These are phyloP conservation scores for Taphrina betulina DNA, from an alignment of 1,139 yeast species.

Conservation along the genomic window DNA sequence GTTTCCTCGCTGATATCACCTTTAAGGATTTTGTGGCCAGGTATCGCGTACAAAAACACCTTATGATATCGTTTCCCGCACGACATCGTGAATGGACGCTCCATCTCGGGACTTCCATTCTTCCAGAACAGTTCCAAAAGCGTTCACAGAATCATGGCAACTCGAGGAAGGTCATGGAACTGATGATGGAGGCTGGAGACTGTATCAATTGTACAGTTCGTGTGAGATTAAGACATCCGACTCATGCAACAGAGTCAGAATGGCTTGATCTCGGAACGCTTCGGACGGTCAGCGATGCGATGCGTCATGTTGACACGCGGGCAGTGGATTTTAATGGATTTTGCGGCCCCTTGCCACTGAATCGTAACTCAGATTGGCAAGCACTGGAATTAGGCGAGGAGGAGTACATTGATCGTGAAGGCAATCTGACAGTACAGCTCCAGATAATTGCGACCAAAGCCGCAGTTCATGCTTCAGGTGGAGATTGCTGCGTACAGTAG, in stretches of 20 bases:
- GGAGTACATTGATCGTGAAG: conserved; percentile 3
- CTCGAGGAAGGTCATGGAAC: not conserved
- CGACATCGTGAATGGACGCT: conserved; percentile 22
- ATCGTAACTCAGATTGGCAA: conserved; percentile 5
- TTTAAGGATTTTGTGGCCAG: conserved; percentile 10
- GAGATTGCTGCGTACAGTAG: not conserved
- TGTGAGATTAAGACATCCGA: conserved; percentile 17
- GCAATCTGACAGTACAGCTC: conserved; percentile 8
- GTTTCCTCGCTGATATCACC: conserved; percentile 15
- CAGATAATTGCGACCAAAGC: conserved; percentile 16
- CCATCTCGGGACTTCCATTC: conserved; percentile 1
- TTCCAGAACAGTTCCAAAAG: not conserved
- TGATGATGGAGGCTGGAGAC: conserved; percentile 10
- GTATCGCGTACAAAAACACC: conserved; percentile 3
- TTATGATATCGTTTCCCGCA: conserved; percentile 6
- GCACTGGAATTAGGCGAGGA: conserved; percentile 21
- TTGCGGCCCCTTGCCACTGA: conserved; percentile 14
- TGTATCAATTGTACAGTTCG: not conserved
- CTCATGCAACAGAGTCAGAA: conserved; percentile 7
- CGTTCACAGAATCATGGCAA: not conserved
- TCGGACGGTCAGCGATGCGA: not conserved
- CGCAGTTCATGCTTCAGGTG: not conserved
- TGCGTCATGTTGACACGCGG: not conserved
- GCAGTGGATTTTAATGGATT: conserved; percentile 9
- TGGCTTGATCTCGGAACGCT: conserved; percentile 6